Evolutionary conservation across 331 rosid species (phyloP).

Genomic region (Telfairia occidentalis): DNA sequence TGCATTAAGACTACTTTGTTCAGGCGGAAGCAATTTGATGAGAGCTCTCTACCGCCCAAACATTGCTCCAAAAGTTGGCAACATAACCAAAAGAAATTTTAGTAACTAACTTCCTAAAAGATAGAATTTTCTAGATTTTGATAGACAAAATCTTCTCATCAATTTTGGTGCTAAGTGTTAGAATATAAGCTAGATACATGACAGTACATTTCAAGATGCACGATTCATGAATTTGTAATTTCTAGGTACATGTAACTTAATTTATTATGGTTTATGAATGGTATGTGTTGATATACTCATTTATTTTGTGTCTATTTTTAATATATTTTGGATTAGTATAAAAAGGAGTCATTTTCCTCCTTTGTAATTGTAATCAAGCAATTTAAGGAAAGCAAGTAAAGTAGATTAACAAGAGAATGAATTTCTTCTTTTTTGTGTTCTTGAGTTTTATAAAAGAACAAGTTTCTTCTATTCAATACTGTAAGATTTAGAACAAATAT

Average conservation of each 20-base stretch:
- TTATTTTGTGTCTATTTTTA: neutral
- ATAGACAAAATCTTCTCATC: too few species aligned
- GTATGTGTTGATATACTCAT: neutral
- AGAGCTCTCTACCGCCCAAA: too few species aligned
- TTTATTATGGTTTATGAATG: neutral
- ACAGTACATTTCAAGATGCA: neutral
- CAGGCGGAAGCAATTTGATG: too few species aligned
- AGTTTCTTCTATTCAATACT: neutral
- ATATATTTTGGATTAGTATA: neutral
- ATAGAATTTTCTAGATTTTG: too few species aligned
- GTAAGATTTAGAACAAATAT: neutral
- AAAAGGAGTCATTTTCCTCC: neutral
- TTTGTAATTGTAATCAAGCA: neutral
- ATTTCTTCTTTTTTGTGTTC: neutral
- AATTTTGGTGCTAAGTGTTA: too few species aligned
- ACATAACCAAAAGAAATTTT: too few species aligned
- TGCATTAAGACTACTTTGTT: too few species aligned
- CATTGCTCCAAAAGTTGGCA: too few species aligned
- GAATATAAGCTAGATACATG: too few species aligned
- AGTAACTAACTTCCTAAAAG: too few species aligned
- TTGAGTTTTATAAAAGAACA: neutral
- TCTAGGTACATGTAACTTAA: neutral
- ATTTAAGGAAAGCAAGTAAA: neutral
- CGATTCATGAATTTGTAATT: neutral
- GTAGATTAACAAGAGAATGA: neutral